phyloP scores from a whole-genome alignment of 768 basidiomycete species.

The Leccinum subgranulosum region DNA sequence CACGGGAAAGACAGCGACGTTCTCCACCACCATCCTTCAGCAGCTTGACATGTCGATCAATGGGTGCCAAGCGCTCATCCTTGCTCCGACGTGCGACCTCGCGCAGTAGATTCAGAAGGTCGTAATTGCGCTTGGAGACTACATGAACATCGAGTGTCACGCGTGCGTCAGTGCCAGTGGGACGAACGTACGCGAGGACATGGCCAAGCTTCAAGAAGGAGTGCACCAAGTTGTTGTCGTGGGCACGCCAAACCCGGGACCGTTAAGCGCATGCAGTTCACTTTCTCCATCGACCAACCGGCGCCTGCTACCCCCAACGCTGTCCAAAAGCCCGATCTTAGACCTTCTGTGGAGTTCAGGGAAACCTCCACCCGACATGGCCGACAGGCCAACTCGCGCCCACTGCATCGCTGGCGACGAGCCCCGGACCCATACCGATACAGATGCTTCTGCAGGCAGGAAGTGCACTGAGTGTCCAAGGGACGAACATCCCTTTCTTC shows the following conservation, averaged over 20 bases:
- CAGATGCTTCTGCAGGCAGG: no score
- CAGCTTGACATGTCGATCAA: constrained; percentile 85
- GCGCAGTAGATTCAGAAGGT: constrained; percentile 98
- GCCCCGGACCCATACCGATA: no score
- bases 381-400: no score
- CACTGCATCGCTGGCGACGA: no score
- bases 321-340: no score
- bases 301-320: no score
- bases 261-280: no score
- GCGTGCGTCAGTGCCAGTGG: constrained; percentile 85
- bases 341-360: no score
- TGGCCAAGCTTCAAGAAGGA: constrained; percentile 94
- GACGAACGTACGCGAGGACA: constrained; percentile 96
- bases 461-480: no score
- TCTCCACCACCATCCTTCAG: constrained; percentile 97
- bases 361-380: no score
- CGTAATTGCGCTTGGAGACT: constrained; percentile 90
- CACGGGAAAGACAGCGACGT: constrained; percentile 99
- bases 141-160: constrained; percentile 94
- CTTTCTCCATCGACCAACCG: no score
- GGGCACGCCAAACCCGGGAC: constrained; percentile 63
- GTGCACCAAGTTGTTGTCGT: constrained; percentile 76
- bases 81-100: constrained; percentile 96
- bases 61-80: constrained; percentile 95
- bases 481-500: no score